Percentiles rank a stretch among this genome's conserved stretches.
phyloP scores from a whole-genome alignment of 2,329 filamentous ascomycete species.

The Fusarium azukiicola region DNA sequence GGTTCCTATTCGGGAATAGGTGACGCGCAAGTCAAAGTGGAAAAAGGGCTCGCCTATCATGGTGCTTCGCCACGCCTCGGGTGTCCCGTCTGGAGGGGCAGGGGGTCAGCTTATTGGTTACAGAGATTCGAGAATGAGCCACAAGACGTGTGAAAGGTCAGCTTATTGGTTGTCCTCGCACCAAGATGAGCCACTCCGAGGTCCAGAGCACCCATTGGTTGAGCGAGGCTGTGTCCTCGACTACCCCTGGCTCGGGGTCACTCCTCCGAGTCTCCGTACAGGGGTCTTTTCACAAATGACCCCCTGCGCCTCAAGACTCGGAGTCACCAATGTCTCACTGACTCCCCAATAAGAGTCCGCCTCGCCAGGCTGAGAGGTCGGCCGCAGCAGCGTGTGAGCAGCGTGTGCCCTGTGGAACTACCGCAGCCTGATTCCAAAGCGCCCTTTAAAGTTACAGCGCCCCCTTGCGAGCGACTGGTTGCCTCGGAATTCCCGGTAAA shows the following conservation, averaged over 20 bases:
- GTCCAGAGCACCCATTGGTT: constrained; percentile 1
- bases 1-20: neutral
- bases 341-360: constrained; percentile 5
- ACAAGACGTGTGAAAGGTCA: no score
- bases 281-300: neutral
- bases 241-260: constrained; percentile 1
- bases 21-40: constrained; percentile 17
- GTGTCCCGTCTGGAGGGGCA: neutral
- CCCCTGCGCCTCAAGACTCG: constrained; percentile 3
- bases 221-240: neutral
- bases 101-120: neutral
- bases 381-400: neutral
- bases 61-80: constrained; percentile 13
- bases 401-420: neutral
- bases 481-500: constrained; percentile 13
- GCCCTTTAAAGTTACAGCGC: constrained; percentile 15
- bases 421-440: constrained; percentile 18
- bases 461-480: constrained; percentile 16
- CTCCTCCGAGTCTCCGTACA: constrained; percentile 11
- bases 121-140: no score
- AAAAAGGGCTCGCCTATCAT: constrained; percentile 20
- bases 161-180: neutral
- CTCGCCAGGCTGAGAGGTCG: constrained; percentile 9
- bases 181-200: neutral
- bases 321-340: constrained; percentile 15